Base-by-base conservation (phyloP, 2,329 filamentous ascomycete species). In the Arthrinium phaeospermum region DNA sequence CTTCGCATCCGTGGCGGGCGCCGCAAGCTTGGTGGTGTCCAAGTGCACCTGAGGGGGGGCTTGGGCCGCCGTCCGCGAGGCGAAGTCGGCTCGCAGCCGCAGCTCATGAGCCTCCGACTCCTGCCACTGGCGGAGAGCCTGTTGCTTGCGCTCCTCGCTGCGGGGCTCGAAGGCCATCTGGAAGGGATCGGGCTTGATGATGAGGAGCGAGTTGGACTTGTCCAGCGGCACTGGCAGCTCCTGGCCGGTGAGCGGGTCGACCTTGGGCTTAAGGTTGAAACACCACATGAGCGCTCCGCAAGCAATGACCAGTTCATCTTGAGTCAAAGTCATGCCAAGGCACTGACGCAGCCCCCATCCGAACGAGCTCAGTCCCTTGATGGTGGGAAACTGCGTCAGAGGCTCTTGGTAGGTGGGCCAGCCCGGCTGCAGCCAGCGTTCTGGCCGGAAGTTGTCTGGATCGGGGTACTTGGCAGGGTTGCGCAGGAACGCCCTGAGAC, bases 161-260 rank as follows among this genome's bases (percentile, higher is more conserved):
- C 87, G 80, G 5, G 86, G 85, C 78, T 88, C 84, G 71, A 89
- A 89, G 1, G 80, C 82, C 86, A 89, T 88, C 77, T 87, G 80
- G 76, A 87, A 89, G 0, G 85, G 83, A 73, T 89, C 86, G 0
- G 87, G 87, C 81, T 89, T 89, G 80, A 89, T 85, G 75, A 89
- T 89, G n/a, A 89, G 83, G 16, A 89, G 80, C 5, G 86, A 88
- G 76, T 88, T 89, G 53, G 83, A 87, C 80, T 87, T 87, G 78
- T 87, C 79, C 4, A 84, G 74, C 0, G 84, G 83, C 0, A 87
- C 83, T 5, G 85, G 83, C 4, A 86, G 77, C 45, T 84, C 79
- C 19, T 76, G 53, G 4, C 83, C 83, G 0, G 85, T 84, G 1
- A 74, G 71, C 0, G 84, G 80, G 71, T 86, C 81, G 4, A 83